phyloP scores from a whole-genome alignment of 73 alveolate species.

The Tetrahymena elliotti region DNA sequence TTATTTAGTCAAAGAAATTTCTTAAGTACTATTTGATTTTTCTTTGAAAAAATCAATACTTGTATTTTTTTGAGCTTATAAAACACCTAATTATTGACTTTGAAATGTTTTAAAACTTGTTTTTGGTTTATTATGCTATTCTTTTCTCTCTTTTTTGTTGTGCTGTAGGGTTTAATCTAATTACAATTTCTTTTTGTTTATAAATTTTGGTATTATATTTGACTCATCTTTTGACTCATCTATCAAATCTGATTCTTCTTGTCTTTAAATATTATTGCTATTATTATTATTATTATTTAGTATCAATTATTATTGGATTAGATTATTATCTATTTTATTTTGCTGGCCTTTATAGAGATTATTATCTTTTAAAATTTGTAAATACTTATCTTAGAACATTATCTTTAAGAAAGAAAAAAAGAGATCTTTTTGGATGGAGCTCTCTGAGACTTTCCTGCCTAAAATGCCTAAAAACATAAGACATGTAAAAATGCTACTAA shows the following conservation, averaged over 20 bases:
- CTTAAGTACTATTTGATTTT: too few relatives aligned
- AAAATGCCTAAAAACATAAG: not conserved
- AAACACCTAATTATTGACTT: too few relatives aligned
- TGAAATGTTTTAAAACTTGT: too few relatives aligned
- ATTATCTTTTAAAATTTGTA: not conserved
- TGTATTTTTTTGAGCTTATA: too few relatives aligned
- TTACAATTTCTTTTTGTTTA: not conserved
- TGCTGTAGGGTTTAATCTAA: not conserved
- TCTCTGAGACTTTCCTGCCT: not conserved
- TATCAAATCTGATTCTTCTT: not conserved
- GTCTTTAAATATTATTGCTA: too few relatives aligned
- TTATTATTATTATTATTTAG: too few relatives aligned
- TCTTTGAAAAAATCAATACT: too few relatives aligned
- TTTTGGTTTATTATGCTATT: too few relatives aligned
- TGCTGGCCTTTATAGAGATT: not conserved
- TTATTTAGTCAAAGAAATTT: too few relatives aligned
- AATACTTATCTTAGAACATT: not conserved
- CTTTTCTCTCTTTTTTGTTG: not conserved
- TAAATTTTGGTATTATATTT: not conserved
- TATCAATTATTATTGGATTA: not conserved
- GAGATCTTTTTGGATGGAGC: not conserved
- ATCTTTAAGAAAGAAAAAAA: not conserved
- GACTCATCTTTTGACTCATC: not conserved
- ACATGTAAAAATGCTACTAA: not conserved
- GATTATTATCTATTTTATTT: not conserved